These are phyloP conservation scores for Ascochyta clinopodiicola DNA, from an alignment of 2,329 filamentous ascomycete genomes.

Conservation along the genomic window DNA sequence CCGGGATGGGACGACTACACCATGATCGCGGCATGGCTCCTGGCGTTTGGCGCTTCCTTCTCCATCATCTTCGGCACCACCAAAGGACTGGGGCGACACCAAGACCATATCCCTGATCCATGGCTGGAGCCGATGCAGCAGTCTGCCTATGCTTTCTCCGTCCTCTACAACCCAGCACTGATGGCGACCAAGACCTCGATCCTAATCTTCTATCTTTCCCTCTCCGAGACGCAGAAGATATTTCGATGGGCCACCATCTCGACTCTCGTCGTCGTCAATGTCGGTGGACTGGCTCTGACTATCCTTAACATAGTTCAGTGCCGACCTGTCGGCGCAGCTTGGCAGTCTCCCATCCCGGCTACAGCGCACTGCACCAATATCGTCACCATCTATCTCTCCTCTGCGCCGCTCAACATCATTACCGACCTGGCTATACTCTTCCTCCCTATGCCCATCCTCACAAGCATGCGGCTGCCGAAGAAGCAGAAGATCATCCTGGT, in stretches of 20 bases:
- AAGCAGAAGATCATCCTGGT: conserved; percentile 90
- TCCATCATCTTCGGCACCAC: conserved; percentile 69
- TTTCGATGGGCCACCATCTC: conserved; percentile 83
- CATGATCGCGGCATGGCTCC: conserved; percentile 79
- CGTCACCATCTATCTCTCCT: conserved; percentile 70
- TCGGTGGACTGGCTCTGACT: conserved; percentile 78
- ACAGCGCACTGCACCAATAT: conserved; percentile 65
- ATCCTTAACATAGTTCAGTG: conserved; percentile 91
- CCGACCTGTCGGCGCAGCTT: conserved; percentile 73
- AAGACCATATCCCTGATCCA: conserved; percentile 62
- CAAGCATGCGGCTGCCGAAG: conserved; percentile 77
- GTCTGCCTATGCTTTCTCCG: conserved; percentile 65
- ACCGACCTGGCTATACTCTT: conserved; percentile 89
- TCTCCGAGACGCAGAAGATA: conserved; percentile 78
- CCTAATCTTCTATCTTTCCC: conserved; percentile 83
- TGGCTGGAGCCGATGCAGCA: conserved; percentile 62
- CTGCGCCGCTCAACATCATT: conserved; percentile 88
- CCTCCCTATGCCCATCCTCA: conserved; percentile 82
- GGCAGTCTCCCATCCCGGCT: conserved; percentile 56
- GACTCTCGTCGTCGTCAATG: conserved; percentile 78
- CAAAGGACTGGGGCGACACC: conserved; percentile 72
- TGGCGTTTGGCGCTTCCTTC: conserved; percentile 72
- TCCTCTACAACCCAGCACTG: conserved; percentile 78
- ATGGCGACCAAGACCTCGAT: conserved; percentile 96
- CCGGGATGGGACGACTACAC: conserved; percentile 80